These are phyloP conservation scores for Ustilago crameri DNA, from an alignment of 1,284 basidiomycete genomes.

Conservation along the genomic window DNA sequence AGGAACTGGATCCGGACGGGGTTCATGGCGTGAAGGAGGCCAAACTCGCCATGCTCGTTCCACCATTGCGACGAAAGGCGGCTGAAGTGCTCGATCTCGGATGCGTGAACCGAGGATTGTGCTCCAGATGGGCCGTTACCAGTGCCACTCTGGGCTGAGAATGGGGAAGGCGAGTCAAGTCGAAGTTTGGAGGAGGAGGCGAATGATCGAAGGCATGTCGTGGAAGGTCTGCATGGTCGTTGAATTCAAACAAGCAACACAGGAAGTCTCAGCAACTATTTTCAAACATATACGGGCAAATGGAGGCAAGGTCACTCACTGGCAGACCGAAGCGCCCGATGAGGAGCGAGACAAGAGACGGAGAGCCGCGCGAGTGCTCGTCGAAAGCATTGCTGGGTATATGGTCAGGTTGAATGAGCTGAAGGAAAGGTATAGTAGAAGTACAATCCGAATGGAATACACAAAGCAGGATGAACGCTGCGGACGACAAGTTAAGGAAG, in stretches of 20 bases:
- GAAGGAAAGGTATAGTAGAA: constrained; percentile 23
- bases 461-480: constrained; percentile 6
- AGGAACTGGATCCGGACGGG: constrained; percentile 87
- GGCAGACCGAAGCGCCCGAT: constrained; percentile 23
- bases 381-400: constrained; percentile 6
- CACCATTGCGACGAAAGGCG: constrained; percentile 93
- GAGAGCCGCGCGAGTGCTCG: constrained; percentile 10
- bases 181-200: constrained; percentile 34
- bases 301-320: constrained; percentile 24
- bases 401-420: constrained; percentile 11
- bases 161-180: constrained; percentile 31
- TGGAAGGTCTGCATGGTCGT: background rate
- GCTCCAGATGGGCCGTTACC: background rate
- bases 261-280: constrained; percentile 22
- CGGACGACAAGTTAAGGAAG: constrained; percentile 1
- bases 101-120: constrained; percentile 52
- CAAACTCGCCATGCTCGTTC: constrained; percentile 93
- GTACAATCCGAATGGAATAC: constrained; percentile 21
- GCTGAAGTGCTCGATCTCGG: constrained; percentile 83
- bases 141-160: background rate
- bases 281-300: background rate
- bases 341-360: constrained; percentile 9
- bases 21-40: constrained; percentile 93
- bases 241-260: background rate
- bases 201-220: constrained; percentile 19